Evolutionary conservation across 495 filamentous ascomycete genomes (phyloP).

Genomic region (Rusavskia elegans): DNA sequence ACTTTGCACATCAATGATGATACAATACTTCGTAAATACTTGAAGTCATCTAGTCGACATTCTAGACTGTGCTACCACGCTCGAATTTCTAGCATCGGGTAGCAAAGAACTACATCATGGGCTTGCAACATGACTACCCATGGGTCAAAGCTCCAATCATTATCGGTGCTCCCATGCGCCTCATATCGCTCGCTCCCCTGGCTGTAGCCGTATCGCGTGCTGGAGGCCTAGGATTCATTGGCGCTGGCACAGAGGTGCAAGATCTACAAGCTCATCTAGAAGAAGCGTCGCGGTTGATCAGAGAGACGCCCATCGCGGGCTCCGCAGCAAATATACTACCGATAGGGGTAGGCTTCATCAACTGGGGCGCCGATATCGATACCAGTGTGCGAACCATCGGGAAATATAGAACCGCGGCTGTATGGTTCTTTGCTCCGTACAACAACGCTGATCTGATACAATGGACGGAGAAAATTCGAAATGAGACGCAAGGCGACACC

Average conservation of each 20-base stretch:
- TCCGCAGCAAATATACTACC: constrained; percentile 24
- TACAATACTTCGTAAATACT: too few species aligned
- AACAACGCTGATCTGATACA: constrained; percentile 26
- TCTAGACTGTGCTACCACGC: too few species aligned
- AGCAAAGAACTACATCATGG: not conserved
- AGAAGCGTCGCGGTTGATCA: constrained; percentile 10
- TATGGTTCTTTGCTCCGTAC: constrained; percentile 52
- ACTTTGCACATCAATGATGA: too few species aligned
- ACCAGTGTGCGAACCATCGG: constrained; percentile 23
- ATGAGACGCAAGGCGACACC: constrained; percentile 21
- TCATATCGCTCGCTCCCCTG: constrained; percentile 40
- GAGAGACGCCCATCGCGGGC: constrained; percentile 1
- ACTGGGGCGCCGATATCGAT: constrained; percentile 29
- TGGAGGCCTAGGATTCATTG: constrained; percentile 37
- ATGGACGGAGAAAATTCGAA: constrained; percentile 33
- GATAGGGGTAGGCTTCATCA: constrained; percentile 43
- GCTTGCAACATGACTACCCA: constrained; percentile 21
- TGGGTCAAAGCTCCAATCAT: constrained; percentile 46
- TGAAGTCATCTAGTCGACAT: too few species aligned
- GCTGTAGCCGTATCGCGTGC: constrained; percentile 43
- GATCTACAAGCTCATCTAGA: constrained; percentile 16
- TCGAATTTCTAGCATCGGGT: too few species aligned
- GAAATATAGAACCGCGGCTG: constrained; percentile 38
- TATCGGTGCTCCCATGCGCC: constrained; percentile 48
- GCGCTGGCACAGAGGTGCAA: constrained; percentile 17